Base-by-base conservation (phyloP, 2,329 filamentous ascomycete species). In the Pseudogymnoascus sp. region DNA sequence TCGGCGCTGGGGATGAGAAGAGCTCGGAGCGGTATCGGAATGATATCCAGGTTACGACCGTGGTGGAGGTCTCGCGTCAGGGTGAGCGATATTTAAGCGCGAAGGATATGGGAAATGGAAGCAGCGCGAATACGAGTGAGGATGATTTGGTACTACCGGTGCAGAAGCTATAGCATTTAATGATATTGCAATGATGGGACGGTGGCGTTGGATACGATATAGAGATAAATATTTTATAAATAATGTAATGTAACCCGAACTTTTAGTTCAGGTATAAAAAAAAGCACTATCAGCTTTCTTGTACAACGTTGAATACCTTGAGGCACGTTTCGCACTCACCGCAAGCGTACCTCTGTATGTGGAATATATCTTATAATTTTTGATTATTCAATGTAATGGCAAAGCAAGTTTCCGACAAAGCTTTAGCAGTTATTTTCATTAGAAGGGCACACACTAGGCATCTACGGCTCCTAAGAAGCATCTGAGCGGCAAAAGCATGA, bases 401-500 rank as follows among this genome's bases (percentile, higher is more conserved):
- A 42, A 42, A 42, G 16, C 16, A 42, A 21, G 40, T 11, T 11
- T 42, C 16, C 19, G 40, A 13, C 10, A 42, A 40, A 40, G n/a
- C 7, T 10, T 40, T 40, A 19, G 38, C 38, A 40, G n/a, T 19
- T 37, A 11, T 6, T 37, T 19, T 16, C 6, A 19, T 42, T 42
- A 42, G 40, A 42, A 42, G 10, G 6, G 8, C n/a, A 42, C 16
- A 42, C 7, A 21, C 13, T 42, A 16, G 19, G 40, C 40, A 42
- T 21, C 50, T 35, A 8, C 14, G 40, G 40, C 40, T 42, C 16
- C 40, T 42, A 16, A 21, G 40, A 42, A 42, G 8, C 13, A 44
- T 59, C 61, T 4, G 69, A 63, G 42, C 78, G 74, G 68, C 82
- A 88, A 68, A 82, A 87, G 68, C 86, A 88, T 4, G 83, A 86